Evolutionary conservation across 345 rosid species (phyloP), one percentile per base, ranked within the genome.

Genomic region (Trapa bicornis): DNA sequence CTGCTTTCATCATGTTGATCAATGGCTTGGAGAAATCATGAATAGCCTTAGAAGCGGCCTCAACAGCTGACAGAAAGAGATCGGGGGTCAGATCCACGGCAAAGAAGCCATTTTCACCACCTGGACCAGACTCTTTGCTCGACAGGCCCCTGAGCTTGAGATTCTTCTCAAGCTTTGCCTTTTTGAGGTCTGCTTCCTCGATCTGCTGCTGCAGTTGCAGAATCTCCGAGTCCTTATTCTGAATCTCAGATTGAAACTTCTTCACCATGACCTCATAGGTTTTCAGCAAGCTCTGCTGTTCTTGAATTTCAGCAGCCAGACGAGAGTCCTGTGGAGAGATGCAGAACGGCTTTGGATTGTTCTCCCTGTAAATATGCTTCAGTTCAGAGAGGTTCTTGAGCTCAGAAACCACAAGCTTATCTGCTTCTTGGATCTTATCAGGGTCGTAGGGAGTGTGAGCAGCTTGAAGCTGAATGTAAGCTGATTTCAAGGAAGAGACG

Each of bases 1-100:
- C 76, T 3, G 76, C 76, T 60, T 73, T 73, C 76, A 73, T 68
- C 76, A 73, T 73, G 58, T 73, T 73, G 47, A 73, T 73, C 37
- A 73, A 50, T 29, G 76, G 72, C 61, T 73, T 73, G 29, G 72
- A 73, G 47, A 73, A 73, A 64, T 73, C 76, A 65, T 73, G 76
- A 68, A 73, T 69, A 64, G 76, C 72, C 54, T 13, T 65, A 17
- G 58, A 73, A 56, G 76, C 66, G 43, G 72, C 72, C 29, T 68
- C 76, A 22, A 68, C 76, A 65, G 45, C 64, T 22, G 76, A 73
- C 17, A 73, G 36, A 58, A 68, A 68, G 54, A 73, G 66, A 35
- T 73, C 76, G 5, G 72, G 61, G 41, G 72, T 73, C 29, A 73
- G 76, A 52, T 73, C 76, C 47, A 73, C 65, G 22, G 68, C 68